Percentiles rank a stretch among this genome's conserved stretches.
Conservation (phyloP, 73 alveolate genomes). For the Halteria grandinella region DNA sequence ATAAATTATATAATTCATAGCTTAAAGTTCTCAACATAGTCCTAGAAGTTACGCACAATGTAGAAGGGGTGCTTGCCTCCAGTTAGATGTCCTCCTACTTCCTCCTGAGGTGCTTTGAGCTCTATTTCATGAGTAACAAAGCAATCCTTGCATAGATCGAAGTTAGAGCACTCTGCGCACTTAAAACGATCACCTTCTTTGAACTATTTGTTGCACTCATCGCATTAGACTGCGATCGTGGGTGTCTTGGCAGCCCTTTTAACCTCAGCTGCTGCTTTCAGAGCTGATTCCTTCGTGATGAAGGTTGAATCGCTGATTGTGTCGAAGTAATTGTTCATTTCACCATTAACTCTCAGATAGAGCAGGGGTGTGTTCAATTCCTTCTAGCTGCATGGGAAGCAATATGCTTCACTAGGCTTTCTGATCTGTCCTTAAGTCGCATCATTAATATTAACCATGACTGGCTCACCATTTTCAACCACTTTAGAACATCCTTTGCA, state of each 20-base stretch:
- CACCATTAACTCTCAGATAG: slow-evolving; percentile 9
- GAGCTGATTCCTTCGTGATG: slow-evolving; percentile 7
- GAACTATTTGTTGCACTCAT: slow-evolving; percentile 20
- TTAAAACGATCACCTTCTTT: slow-evolving; percentile 2
- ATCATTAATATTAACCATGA: no score
- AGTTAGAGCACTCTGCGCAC: slow-evolving; percentile 22
- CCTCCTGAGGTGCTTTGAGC: not conserved
- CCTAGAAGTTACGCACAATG: not conserved
- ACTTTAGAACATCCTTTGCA: no score
- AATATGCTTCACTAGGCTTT: no score
- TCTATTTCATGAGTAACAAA: slow-evolving; percentile 18
- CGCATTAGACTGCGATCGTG: no score
- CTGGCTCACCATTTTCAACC: no score
- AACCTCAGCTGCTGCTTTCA: not conserved
- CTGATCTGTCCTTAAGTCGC: no score
- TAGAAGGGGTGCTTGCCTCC: slow-evolving; percentile 39
- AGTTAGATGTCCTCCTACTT: not conserved
- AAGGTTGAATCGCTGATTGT: not conserved
- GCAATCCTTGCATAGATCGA: slow-evolving; percentile 35
- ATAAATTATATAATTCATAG: not conserved
- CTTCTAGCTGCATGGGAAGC: not conserved
- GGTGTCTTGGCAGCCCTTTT: no score
- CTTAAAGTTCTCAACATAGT: not conserved
- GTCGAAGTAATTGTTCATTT: not conserved
- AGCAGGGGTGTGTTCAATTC: not conserved